These are phyloP conservation scores for Apiospora pterosperma DNA, from an alignment of 2,329 filamentous ascomycete genomes.

Conservation along the genomic window DNA sequence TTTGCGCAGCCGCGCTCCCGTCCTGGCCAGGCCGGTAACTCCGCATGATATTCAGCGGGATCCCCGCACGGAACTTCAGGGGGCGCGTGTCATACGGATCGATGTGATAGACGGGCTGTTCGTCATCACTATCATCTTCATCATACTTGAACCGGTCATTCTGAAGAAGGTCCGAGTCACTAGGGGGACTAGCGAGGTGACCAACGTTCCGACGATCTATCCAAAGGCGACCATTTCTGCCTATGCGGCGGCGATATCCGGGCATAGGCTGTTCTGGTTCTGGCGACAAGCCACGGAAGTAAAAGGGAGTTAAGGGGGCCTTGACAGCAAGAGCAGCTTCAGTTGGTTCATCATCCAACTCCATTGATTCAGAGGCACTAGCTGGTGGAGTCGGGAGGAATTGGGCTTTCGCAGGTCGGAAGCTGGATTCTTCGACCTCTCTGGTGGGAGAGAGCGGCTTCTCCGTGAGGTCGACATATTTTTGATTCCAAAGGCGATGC, in stretches of 20 bases:
- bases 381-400: slow-evolving; percentile 65
- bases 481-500: slow-evolving; percentile 87
- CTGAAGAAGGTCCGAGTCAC: slow-evolving; percentile 33
- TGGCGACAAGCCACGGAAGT: slow-evolving; percentile 42
- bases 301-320: slow-evolving; percentile 31
- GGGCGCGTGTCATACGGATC: slow-evolving; percentile 65
- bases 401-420: slow-evolving; percentile 69
- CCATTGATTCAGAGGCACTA: slow-evolving; percentile 54
- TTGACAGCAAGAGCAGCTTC: slow-evolving; percentile 19
- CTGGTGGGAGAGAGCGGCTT: slow-evolving; percentile 77
- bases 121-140: slow-evolving; percentile 72
- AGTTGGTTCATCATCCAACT: slow-evolving; percentile 44
- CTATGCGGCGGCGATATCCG: slow-evolving; percentile 78
- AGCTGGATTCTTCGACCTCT: slow-evolving; percentile 61
- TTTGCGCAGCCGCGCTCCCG: slow-evolving; percentile 23
- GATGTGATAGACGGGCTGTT: slow-evolving; percentile 71
- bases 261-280: slow-evolving; percentile 44
- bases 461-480: slow-evolving; percentile 83
- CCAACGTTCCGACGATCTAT: slow-evolving; percentile 67
- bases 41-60: slow-evolving; percentile 3
- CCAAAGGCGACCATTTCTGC: slow-evolving; percentile 79
- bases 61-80: slow-evolving; percentile 57
- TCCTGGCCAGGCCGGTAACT: slow-evolving; percentile 35
- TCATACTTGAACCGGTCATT: slow-evolving; percentile 83
- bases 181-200: slow-evolving; percentile 20